phyloP scores from a whole-genome alignment of 2,329 filamentous ascomycete species.

The Hirsutella thompsonii region DNA sequence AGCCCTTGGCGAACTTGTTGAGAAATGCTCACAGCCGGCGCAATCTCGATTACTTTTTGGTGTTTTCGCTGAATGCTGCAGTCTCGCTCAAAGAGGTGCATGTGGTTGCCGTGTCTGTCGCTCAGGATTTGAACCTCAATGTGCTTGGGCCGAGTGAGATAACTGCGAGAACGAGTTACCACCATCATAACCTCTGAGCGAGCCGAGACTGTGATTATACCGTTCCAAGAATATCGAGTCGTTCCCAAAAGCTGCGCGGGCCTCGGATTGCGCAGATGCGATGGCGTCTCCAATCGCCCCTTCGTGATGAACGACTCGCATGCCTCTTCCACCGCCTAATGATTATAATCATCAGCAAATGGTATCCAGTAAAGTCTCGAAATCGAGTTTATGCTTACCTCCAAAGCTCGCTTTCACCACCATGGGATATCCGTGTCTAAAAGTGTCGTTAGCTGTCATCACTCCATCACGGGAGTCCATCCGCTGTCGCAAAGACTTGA shows the following conservation, averaged over 20 bases:
- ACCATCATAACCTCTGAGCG: too few species aligned
- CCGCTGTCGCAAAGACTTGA: neutral
- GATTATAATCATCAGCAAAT: too few species aligned
- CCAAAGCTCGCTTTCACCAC: conserved; percentile 23
- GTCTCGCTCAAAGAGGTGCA: conserved; percentile 27
- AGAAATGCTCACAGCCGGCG: conserved; percentile 6
- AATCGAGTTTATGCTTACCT: conserved; percentile 1
- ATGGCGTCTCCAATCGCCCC: neutral
- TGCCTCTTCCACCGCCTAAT: conserved; percentile 27
- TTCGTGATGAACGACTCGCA: conserved; percentile 12
- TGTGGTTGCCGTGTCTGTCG: conserved; percentile 21
- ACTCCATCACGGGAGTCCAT: neutral
- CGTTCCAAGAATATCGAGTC: conserved; percentile 20
- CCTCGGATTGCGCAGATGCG: neutral
- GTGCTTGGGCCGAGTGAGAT: conserved; percentile 16
- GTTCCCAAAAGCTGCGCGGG: neutral
- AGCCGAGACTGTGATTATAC: too few species aligned
- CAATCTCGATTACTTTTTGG: conserved; percentile 33
- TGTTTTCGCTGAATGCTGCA: conserved; percentile 31
- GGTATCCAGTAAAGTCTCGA: neutral
- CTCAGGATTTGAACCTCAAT: conserved; percentile 33
- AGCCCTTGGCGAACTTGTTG: conserved; percentile 16
- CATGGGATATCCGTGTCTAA: conserved; percentile 19
- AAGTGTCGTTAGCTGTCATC: neutral
- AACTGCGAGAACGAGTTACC: neutral